A percentile compares a stretch with the other conserved stretches of the same genome.
Evolutionary conservation across 2,329 filamentous ascomycete genomes (phyloP).

Genomic region (Penicillium sp.): DNA sequence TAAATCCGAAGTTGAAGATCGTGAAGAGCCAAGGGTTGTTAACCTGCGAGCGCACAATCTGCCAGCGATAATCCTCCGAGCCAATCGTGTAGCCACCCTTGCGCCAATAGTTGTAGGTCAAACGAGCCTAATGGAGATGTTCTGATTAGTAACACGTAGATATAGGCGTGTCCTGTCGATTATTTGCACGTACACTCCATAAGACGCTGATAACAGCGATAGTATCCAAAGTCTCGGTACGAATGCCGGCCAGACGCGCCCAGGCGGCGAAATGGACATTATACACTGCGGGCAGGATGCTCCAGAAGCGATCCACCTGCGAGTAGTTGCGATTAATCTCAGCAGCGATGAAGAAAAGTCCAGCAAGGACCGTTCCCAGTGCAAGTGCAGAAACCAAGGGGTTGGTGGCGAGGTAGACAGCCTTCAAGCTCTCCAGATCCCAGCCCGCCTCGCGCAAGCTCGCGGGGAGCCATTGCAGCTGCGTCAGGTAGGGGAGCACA

Average conservation of each 20-base stretch:
- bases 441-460: constrained; percentile 61
- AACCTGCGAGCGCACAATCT: constrained; percentile 67
- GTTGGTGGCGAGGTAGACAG: constrained; percentile 81
- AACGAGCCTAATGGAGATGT: constrained; percentile 56
- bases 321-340: constrained; percentile 93
- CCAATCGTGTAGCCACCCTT: constrained; percentile 88
- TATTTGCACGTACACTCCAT: constrained; percentile 68
- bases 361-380: constrained; percentile 68
- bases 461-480: constrained; percentile 68
- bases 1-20: constrained; percentile 86
- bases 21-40: constrained; percentile 75
- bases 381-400: constrained; percentile 75
- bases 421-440: constrained; percentile 61
- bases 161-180: not conserved
- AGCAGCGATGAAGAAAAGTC: constrained; percentile 70
- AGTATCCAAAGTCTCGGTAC: constrained; percentile 69
- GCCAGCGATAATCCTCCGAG: constrained; percentile 95
- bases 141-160: not conserved
- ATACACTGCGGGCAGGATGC: constrained; percentile 82
- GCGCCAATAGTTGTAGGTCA: constrained; percentile 97
- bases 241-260: constrained; percentile 71
- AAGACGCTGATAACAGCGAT: constrained; percentile 67
- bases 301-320: constrained; percentile 94
- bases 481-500: constrained; percentile 70
- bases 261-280: constrained; percentile 82